These are phyloP conservation scores for Geranomyces variabilis DNA, from an alignment of 192 early-diverging fungal genomes.

Conservation along the genomic window DNA sequence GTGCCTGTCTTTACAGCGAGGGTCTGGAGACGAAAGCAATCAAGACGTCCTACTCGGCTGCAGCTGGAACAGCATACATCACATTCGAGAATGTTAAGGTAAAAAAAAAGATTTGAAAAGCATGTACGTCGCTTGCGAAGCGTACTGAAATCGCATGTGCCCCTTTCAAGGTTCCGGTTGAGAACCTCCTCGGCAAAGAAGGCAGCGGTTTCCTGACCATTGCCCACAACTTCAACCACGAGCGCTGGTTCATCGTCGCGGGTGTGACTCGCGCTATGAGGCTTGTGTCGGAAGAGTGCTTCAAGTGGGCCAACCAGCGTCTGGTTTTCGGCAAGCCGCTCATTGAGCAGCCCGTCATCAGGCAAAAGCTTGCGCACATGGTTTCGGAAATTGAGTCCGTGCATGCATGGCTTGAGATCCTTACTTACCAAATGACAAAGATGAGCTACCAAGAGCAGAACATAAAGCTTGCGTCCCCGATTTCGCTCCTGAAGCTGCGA, in stretches of 20 bases:
- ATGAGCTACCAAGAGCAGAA: slow-evolving; percentile 66
- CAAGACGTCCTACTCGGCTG: slow-evolving; percentile 67
- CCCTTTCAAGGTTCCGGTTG: slow-evolving; percentile 70
- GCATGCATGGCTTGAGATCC: slow-evolving; percentile 66
- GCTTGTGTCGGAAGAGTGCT: slow-evolving; percentile 48
- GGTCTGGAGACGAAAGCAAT: slow-evolving; percentile 66
- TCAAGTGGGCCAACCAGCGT: slow-evolving; percentile 74
- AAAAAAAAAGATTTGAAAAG: no score
- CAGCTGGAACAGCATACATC: slow-evolving; percentile 66
- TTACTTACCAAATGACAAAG: slow-evolving; percentile 72
- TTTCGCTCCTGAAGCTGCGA: slow-evolving; percentile 61
- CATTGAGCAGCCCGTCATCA: slow-evolving; percentile 74
- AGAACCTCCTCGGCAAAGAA: slow-evolving; percentile 72
- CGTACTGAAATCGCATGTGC: no score
- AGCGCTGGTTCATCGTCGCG: slow-evolving; percentile 64
- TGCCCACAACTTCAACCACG: slow-evolving; percentile 76
- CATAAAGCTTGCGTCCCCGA: slow-evolving; percentile 65
- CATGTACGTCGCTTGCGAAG: no score
- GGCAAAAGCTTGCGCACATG: slow-evolving; percentile 69
- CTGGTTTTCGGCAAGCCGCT: slow-evolving; percentile 75
- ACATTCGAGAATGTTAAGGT: slow-evolving; percentile 67
- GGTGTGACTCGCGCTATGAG: slow-evolving; percentile 43
- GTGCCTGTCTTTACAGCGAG: slow-evolving; percentile 28
- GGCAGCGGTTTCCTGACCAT: slow-evolving; percentile 69
- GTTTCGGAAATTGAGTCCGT: slow-evolving; percentile 57